Conservation (phyloP, 768 basidiomycete genomes). For the Tulasnella sp. region DNA sequence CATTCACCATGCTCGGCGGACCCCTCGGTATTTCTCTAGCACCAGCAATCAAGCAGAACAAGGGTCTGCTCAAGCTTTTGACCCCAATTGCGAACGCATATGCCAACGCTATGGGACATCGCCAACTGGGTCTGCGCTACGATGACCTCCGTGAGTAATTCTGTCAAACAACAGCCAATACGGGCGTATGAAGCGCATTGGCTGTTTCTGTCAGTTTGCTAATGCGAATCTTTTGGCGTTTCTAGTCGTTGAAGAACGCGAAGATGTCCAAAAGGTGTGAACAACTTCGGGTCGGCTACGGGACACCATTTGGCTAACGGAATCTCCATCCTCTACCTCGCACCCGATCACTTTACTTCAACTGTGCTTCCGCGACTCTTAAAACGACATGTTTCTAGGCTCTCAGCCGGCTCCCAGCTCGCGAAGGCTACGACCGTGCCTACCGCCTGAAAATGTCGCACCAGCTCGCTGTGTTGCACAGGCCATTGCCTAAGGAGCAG, state of each 20-base stretch:
- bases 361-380: neutral
- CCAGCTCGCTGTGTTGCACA: conserved; percentile 74
- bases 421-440: conserved; percentile 83
- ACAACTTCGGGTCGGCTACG: neutral
- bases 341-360: neutral
- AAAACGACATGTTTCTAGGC: conserved; percentile 53
- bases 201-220: neutral
- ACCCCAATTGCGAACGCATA: conserved; percentile 83
- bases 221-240: neutral
- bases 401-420: conserved; percentile 68
- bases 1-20: neutral
- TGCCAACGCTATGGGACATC: conserved; percentile 73
- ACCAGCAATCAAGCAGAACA: conserved; percentile 64
- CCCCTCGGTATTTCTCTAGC: conserved; percentile 52
- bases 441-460: conserved; percentile 83
- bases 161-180: neutral
- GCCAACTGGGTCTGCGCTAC: conserved; percentile 83
- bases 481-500: conserved; percentile 71
- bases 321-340: neutral
- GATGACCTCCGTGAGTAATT: conserved; percentile 82
- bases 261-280: conserved; percentile 71
- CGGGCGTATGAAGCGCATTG: neutral
- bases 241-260: conserved; percentile 71
- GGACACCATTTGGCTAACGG: neutral
- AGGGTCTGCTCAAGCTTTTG: conserved; percentile 61